Evolutionary conservation across 2,329 filamentous ascomycete species (phyloP).

Genomic region (Penicillium sp.): DNA sequence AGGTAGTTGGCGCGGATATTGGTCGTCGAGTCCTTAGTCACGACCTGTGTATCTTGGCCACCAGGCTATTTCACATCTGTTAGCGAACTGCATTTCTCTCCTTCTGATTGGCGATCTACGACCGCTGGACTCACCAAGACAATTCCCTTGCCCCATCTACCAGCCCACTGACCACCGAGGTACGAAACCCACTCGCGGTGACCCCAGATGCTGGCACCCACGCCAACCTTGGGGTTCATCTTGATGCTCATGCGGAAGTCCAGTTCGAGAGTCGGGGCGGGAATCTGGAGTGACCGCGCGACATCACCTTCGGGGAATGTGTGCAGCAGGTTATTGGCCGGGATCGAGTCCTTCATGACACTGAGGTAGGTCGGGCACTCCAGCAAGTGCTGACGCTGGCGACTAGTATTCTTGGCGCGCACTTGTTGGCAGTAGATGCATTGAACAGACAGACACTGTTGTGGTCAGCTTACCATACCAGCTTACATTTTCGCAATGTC

Average conservation of each 20-base stretch:
- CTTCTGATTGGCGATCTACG: background rate
- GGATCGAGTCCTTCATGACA: conserved; percentile 58
- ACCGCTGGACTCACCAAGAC: conserved; percentile 47
- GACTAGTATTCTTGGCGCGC: conserved; percentile 55
- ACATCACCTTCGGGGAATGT: conserved; percentile 56
- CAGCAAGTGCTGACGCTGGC: conserved; percentile 54
- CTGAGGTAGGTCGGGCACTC: conserved; percentile 56
- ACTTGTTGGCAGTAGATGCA: conserved; percentile 57
- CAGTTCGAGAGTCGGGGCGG: conserved; percentile 52
- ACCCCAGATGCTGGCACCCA: conserved; percentile 54
- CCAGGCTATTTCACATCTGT: conserved; percentile 44
- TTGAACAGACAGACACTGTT: conserved; percentile 53
- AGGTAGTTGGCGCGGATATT: conserved; percentile 51
- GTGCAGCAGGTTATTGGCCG: conserved; percentile 56
- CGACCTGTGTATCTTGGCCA: conserved; percentile 55
- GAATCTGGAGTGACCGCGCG: conserved; percentile 52
- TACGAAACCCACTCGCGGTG: conserved; percentile 57
- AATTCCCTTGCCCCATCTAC: conserved; percentile 57
- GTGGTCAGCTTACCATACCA: background rate
- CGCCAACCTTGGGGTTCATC: conserved; percentile 54
- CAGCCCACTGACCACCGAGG: conserved; percentile 56
- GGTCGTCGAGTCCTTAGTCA: conserved; percentile 53
- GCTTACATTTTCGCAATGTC: background rate
- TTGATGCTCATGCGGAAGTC: conserved; percentile 60
- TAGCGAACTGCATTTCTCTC: background rate